Conservation (phyloP, 768 basidiomycete genomes). For the Phaeotremella skinneri region DNA sequence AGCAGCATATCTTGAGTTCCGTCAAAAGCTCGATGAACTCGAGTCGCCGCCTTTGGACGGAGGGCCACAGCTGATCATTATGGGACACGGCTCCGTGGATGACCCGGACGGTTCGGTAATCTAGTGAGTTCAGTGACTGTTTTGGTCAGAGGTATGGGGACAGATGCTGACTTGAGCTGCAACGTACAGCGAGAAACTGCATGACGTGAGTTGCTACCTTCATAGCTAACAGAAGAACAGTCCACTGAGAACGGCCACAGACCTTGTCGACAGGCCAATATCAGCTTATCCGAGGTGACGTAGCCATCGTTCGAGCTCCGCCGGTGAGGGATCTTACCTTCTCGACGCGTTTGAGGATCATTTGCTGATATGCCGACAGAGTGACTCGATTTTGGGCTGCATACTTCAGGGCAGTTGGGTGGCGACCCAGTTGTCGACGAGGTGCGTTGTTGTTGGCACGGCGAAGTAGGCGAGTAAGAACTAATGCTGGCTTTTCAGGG, state of each 20-base stretch:
- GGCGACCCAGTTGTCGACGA: constrained; percentile 83
- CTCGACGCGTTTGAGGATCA: not conserved
- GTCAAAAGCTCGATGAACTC: constrained; percentile 58
- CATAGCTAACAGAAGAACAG: constrained; percentile 59
- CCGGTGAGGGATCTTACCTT: constrained; percentile 78
- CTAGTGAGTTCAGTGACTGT: constrained; percentile 29
- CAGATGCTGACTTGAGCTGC: not conserved
- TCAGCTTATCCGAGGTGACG: constrained; percentile 50
- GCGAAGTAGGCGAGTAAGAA: not conserved
- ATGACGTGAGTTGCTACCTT: constrained; percentile 35
- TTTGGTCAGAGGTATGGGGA: not conserved
- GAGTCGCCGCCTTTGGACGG: constrained; percentile 24
- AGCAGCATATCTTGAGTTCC: constrained; percentile 81
- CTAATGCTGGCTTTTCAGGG: constrained; percentile 45
- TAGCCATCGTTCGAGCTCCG: constrained; percentile 73
- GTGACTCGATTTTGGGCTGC: constrained; percentile 69
- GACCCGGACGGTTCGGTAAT: constrained; percentile 73
- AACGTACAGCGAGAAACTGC: constrained; percentile 34
- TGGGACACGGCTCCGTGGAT: constrained; percentile 87
- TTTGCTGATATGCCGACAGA: constrained; percentile 15
- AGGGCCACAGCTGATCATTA: constrained; percentile 51
- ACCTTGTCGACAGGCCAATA: constrained; percentile 41
- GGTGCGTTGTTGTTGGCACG: constrained; percentile 45
- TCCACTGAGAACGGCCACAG: constrained; percentile 65
- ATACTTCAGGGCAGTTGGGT: constrained; percentile 85